These are phyloP conservation scores for Trametes coccinea DNA, from an alignment of 768 basidiomycete genomes.

Conservation along the genomic window DNA sequence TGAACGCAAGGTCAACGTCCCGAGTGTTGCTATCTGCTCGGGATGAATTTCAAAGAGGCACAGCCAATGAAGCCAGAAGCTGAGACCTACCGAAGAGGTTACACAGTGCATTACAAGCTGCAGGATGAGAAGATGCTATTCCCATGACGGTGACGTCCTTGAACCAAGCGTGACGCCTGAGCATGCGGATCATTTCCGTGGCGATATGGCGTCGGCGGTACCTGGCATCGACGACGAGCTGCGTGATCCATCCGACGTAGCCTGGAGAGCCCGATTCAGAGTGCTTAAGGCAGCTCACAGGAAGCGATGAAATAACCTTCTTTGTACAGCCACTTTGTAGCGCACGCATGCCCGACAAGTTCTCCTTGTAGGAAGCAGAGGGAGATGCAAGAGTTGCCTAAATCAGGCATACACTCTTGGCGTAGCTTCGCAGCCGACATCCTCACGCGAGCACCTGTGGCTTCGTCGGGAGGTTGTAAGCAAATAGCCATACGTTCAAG, in stretches of 20 bases:
- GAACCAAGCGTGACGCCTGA: conserved; percentile 23
- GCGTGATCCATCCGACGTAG: conserved; percentile 36
- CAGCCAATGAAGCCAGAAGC: not conserved
- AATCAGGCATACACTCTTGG: conserved; percentile 12
- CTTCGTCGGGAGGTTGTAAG: not conserved
- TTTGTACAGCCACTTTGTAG: conserved; percentile 33
- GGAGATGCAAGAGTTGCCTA: conserved; percentile 24
- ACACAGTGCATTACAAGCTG: conserved; percentile 30
- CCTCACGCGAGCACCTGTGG: conserved; percentile 7
- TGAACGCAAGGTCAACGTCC: conserved; percentile 26
- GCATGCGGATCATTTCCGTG: conserved; percentile 30
- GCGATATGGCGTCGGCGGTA: conserved; percentile 34
- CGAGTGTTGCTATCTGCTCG: not conserved
- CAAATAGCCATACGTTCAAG: no score
- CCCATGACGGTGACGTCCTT: conserved; percentile 30
- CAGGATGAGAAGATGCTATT: conserved; percentile 36
- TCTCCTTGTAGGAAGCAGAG: conserved; percentile 19
- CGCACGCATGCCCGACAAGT: conserved; percentile 36
- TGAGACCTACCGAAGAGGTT: conserved; percentile 31
- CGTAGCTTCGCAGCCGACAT: conserved; percentile 9
- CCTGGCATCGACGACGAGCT: conserved; percentile 34
- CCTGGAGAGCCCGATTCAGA: conserved; percentile 14
- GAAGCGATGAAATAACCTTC: conserved; percentile 14
- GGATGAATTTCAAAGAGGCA: no score
- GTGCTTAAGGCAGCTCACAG: not conserved